phyloP scores from a whole-genome alignment of 164 flowering plant genomes.

The Piper longum region DNA sequence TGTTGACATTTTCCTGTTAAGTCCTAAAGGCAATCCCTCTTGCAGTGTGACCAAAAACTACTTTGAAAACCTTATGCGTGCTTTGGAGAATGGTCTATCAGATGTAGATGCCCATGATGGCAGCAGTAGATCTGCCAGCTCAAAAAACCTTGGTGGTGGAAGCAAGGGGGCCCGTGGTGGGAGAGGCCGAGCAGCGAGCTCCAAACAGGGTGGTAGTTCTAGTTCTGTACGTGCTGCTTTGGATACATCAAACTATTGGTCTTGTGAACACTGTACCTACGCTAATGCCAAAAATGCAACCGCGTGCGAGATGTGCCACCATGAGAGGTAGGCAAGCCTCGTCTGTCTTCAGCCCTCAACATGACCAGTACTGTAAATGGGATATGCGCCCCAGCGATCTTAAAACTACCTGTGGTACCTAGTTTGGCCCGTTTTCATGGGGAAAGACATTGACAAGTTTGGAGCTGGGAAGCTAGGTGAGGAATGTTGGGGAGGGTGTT shows the following conservation, averaged over 20 bases:
- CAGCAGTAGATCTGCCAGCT: conserved; percentile 35
- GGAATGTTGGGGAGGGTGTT: too few relatives aligned
- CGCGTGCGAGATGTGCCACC: conserved; percentile 58
- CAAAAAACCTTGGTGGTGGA: conserved; percentile 30
- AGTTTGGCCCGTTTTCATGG: too few relatives aligned
- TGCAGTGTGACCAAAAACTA: conserved; percentile 70
- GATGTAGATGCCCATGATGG: conserved; percentile 63
- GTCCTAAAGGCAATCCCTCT: too few relatives aligned
- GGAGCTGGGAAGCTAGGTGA: too few relatives aligned
- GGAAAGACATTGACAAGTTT: too few relatives aligned
- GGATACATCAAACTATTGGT: conserved; percentile 53
- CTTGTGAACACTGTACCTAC: conserved; percentile 70
- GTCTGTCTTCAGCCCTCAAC: not conserved
- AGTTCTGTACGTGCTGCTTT: conserved; percentile 21
- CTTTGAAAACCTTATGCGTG: conserved; percentile 81
- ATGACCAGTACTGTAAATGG: too few relatives aligned
- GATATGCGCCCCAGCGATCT: too few relatives aligned
- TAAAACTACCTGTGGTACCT: too few relatives aligned
- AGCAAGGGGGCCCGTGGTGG: conserved; percentile 40
- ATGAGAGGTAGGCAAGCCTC: conserved; percentile 1
- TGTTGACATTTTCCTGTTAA: not conserved
- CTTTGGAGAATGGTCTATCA: conserved; percentile 67
- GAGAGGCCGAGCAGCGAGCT: conserved; percentile 40
- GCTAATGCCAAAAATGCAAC: conserved; percentile 38
- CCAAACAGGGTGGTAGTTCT: conserved; percentile 15